phyloP scores from a whole-genome alignment of 2,329 filamentous ascomycete species.

The Rhexocercosporidium sp. region DNA sequence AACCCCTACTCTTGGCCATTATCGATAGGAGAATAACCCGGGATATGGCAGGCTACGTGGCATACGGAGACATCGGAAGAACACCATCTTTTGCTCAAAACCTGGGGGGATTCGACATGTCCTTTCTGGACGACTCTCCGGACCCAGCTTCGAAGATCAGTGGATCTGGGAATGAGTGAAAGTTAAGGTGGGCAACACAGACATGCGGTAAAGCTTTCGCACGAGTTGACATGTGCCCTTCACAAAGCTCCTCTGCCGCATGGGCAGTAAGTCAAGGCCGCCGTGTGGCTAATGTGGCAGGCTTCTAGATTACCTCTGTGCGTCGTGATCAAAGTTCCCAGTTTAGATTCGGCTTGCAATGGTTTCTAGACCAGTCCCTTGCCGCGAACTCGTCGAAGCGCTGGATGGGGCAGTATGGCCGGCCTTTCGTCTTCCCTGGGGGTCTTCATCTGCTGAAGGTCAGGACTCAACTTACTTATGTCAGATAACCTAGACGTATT shows the following conservation, averaged over 20 bases:
- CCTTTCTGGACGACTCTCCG: background rate
- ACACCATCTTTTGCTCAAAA: background rate
- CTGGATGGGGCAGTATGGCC: conserved; percentile 8
- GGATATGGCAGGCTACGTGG: background rate
- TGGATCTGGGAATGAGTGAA: background rate
- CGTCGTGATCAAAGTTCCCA: conserved; percentile 17
- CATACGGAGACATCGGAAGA: background rate
- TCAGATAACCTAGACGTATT: background rate
- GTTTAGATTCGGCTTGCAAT: background rate
- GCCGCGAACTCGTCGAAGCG: background rate
- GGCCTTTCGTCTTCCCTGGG: conserved; percentile 13
- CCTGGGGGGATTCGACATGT: background rate
- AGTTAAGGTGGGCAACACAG: background rate
- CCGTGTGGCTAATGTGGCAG: too few relatives aligned
- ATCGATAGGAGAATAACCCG: background rate
- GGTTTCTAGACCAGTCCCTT: background rate
- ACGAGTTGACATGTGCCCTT: background rate
- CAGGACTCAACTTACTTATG: background rate
- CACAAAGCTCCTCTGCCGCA: too few relatives aligned
- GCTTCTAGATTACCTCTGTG: conserved; percentile 3
- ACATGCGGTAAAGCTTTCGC: too few relatives aligned
- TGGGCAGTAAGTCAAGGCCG: too few relatives aligned
- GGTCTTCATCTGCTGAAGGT: conserved; percentile 12
- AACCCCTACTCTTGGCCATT: background rate
- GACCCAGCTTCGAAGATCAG: background rate